Evolutionary conservation across 495 filamentous ascomycete genomes (phyloP).

Genomic region (Penicillium coprophilum): DNA sequence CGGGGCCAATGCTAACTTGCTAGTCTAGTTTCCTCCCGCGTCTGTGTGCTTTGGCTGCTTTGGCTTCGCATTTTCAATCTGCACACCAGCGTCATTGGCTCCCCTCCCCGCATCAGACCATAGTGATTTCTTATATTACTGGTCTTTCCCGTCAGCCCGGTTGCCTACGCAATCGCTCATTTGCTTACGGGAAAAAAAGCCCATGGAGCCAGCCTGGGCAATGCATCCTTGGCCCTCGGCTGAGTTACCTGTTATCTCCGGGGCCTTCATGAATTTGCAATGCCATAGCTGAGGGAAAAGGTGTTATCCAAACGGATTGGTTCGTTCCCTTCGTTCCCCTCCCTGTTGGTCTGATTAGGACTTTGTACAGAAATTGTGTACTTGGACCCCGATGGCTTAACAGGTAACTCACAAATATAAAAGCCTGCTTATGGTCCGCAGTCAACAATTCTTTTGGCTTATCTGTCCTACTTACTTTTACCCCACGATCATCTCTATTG

Average conservation of each 20-base stretch:
- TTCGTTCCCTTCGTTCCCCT: constrained; percentile 7
- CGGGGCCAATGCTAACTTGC: not conserved
- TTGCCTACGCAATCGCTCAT: not conserved
- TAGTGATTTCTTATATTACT: constrained; percentile 10
- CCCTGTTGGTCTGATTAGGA: not conserved
- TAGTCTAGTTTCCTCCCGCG: not conserved
- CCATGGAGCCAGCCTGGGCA: constrained; percentile 1
- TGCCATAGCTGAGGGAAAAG: constrained; percentile 1
- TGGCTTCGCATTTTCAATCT: not conserved
- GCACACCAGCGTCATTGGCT: constrained; percentile 15
- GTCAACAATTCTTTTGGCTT: not conserved
- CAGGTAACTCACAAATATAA: constrained; percentile 3
- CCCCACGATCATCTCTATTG: constrained; percentile 6
- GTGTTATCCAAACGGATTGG: constrained; percentile 6
- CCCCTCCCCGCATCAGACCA: constrained; percentile 16
- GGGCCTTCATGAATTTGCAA: not conserved
- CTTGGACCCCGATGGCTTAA: not conserved
- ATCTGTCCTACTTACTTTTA: not conserved
- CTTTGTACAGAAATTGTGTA: constrained; percentile 3
- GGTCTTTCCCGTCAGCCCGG: not conserved
- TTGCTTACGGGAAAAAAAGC: not conserved
- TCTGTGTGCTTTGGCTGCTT: not conserved
- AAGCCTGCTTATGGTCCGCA: not conserved
- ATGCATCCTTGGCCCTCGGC: constrained; percentile 4
- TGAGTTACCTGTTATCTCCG: constrained; percentile 8